These are phyloP conservation scores for Suhomyces sp. DNA, from an alignment of 805 yeast species.

Conservation along the genomic window DNA sequence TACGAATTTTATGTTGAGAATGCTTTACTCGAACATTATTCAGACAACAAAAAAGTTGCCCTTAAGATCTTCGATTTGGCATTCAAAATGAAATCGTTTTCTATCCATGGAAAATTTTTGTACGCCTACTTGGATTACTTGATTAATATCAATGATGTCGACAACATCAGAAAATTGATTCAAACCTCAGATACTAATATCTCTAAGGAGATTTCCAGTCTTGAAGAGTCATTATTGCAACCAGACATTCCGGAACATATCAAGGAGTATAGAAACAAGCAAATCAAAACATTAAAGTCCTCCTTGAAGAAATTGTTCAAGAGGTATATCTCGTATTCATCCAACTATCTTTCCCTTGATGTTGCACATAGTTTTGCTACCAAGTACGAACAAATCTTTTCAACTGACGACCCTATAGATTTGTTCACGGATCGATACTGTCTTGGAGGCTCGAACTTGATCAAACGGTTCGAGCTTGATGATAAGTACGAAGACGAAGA, in stretches of 20 bases:
- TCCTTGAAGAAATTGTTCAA: conserved; percentile 31
- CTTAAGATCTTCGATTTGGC: conserved; percentile 77
- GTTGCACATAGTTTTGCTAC: conserved; percentile 65
- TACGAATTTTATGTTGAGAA: conserved; percentile 78
- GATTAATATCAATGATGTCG: conserved; percentile 63
- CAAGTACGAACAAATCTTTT: conserved; percentile 64
- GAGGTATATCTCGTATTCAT: conserved; percentile 63
- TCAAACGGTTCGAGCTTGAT: conserved; percentile 36
- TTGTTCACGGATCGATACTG: conserved; percentile 40
- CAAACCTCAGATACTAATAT: conserved; percentile 67
- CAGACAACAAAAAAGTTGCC: conserved; percentile 67
- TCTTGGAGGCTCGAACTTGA: conserved; percentile 34
- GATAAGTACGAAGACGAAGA: conserved; percentile 17
- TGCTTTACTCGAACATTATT: conserved; percentile 75
- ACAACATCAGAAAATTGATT: conserved; percentile 74
- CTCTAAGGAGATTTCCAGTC: conserved; percentile 32
- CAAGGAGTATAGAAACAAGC: conserved; percentile 25
- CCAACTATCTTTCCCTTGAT: conserved; percentile 64
- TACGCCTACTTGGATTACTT: conserved; percentile 70
- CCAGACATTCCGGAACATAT: conserved; percentile 46
- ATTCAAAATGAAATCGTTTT: conserved; percentile 45
- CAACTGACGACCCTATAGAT: conserved; percentile 48
- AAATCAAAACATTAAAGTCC: conserved; percentile 21
- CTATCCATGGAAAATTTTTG: conserved; percentile 58
- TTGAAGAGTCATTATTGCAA: conserved; percentile 20